Evolutionary conservation across 371 early-diverging fungal genomes (phyloP).

Genomic region (Batkoa obscura): DNA sequence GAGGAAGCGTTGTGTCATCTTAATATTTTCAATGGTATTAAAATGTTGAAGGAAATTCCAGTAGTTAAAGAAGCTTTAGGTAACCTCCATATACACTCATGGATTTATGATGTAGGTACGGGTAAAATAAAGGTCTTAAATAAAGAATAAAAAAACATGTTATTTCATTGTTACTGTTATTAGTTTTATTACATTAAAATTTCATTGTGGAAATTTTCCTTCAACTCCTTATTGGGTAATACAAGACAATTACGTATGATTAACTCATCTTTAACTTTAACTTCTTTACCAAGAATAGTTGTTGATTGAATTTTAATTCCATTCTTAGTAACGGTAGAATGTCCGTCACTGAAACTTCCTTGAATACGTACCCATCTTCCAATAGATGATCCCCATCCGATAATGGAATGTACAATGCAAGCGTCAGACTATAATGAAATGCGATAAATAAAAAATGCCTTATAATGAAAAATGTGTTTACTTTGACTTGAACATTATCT

Average conservation of each 20-base stretch:
- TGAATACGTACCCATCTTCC: slow-evolving; percentile 89
- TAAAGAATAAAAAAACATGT: too few relatives aligned
- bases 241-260: slow-evolving; percentile 92
- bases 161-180: too few relatives aligned
- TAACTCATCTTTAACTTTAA: slow-evolving; percentile 72
- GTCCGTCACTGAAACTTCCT: slow-evolving; percentile 44
- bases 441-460: neutral
- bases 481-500: slow-evolving; percentile 82
- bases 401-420: slow-evolving; percentile 79
- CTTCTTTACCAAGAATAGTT: slow-evolving; percentile 80
- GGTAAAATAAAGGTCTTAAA: slow-evolving; percentile 22
- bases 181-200: slow-evolving; percentile 93
- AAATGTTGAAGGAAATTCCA: too few relatives aligned
- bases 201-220: slow-evolving; percentile 74
- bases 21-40: slow-evolving; percentile 58
- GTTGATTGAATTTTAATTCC: slow-evolving; percentile 83
- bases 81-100: slow-evolving; percentile 65
- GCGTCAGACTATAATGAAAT: slow-evolving; percentile 11
- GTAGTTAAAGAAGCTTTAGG: too few relatives aligned
- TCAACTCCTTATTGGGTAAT: slow-evolving; percentile 90
- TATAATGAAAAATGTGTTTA: slow-evolving; percentile 20
- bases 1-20: slow-evolving; percentile 24
- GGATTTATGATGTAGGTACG: slow-evolving; percentile 59
- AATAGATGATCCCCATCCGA: slow-evolving; percentile 90
- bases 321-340: slow-evolving; percentile 49